Evolutionary conservation across 2,329 filamentous ascomycete species (phyloP).

Genomic region (Madurella mycetomatis): DNA sequence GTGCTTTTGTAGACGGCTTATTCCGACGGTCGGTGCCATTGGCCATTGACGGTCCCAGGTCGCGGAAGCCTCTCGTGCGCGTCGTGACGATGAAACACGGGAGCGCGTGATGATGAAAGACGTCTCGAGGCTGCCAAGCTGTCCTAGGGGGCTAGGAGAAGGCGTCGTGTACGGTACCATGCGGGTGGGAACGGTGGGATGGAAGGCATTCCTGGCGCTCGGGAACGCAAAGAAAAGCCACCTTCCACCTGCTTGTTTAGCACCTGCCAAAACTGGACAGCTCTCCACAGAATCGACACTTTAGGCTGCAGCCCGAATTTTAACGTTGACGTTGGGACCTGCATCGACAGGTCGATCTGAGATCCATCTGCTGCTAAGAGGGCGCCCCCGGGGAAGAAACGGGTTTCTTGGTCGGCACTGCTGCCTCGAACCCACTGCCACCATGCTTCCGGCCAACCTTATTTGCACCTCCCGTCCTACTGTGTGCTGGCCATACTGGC

Average conservation of each 20-base stretch:
- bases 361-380: not conserved
- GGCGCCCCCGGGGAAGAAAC: no score
- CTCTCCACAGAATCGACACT: conserved; percentile 16
- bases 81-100: no score
- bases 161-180: not conserved
- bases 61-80: no score
- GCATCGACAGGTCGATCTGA: conserved; percentile 9
- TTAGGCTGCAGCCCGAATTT: conserved; percentile 11
- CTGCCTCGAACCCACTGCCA: no score
- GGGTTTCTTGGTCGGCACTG: no score
- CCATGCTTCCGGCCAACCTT: no score
- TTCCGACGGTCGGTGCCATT: no score
- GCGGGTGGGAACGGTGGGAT: not conserved
- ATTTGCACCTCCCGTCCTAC: no score
- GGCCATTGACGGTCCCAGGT: no score
- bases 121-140: not conserved
- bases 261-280: conserved; percentile 20
- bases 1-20: no score
- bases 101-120: no score
- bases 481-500: no score
- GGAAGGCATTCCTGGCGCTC: conserved; percentile 13
- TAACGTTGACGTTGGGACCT: conserved; percentile 13
- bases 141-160: not conserved
- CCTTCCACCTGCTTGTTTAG: conserved; percentile 4
- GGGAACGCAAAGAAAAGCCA: conserved; percentile 9